Evolutionary conservation across 1,139 yeast species (phyloP).

Genomic region (Kodamaea derodonti): DNA sequence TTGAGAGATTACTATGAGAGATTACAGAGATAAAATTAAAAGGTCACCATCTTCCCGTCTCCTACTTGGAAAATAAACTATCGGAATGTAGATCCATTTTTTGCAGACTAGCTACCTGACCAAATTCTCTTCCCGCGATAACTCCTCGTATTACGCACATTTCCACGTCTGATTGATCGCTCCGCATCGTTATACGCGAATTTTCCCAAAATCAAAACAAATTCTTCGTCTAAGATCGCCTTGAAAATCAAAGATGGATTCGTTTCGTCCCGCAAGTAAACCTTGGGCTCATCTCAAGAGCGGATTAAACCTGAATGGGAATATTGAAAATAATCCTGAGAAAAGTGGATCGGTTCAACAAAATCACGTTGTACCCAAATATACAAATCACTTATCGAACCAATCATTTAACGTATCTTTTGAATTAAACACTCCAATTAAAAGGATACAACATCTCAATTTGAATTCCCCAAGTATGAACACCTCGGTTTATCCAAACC

Average conservation of each 20-base stretch:
- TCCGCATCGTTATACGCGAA: background rate
- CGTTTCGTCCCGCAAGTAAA: background rate
- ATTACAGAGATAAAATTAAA: too few relatives aligned
- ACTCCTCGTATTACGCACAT: too few relatives aligned
- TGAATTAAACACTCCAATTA: constrained; percentile 39
- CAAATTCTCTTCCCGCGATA: too few relatives aligned
- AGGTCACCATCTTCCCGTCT: too few relatives aligned
- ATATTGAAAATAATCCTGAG: background rate
- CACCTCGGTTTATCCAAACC: constrained; percentile 17
- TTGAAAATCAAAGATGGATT: background rate
- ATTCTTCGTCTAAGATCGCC: background rate
- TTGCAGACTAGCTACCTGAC: too few relatives aligned
- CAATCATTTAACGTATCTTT: constrained; percentile 12
- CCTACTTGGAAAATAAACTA: too few relatives aligned
- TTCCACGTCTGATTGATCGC: too few relatives aligned
- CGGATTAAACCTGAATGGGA: background rate
- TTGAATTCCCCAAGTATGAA: constrained; percentile 28
- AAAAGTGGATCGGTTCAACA: background rate
- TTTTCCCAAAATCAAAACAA: constrained; percentile 1
- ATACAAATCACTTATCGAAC: constrained; percentile 3
- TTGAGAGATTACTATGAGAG: too few relatives aligned
- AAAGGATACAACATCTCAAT: constrained; percentile 31
- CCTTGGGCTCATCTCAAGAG: constrained; percentile 1
- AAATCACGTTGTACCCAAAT: background rate
- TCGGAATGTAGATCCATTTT: too few relatives aligned